phyloP scores from a whole-genome alignment of 2,329 filamentous ascomycete genomes.

The Colletotrichum godetiae region DNA sequence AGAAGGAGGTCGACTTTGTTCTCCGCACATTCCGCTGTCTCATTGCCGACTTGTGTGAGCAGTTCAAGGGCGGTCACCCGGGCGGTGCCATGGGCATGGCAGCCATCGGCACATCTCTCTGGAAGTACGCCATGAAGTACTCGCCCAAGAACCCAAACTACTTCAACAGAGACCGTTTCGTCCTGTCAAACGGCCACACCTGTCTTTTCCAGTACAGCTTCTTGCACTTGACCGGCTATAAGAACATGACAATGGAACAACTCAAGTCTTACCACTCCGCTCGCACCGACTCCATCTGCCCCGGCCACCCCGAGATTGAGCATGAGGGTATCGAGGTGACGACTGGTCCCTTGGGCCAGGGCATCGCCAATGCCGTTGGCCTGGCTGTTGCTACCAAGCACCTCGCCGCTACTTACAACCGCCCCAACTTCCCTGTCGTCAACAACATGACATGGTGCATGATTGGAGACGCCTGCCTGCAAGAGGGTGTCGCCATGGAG shows the following conservation, averaged over 20 bases:
- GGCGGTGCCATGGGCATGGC: slow-evolving; percentile 71
- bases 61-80: slow-evolving; percentile 77
- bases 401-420: slow-evolving; percentile 64
- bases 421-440: slow-evolving; percentile 58
- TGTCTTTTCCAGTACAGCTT: slow-evolving; percentile 67
- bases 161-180: slow-evolving; percentile 73
- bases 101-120: slow-evolving; percentile 69
- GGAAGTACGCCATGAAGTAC: slow-evolving; percentile 72
- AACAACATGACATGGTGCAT: slow-evolving; percentile 67
- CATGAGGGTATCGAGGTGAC: slow-evolving; percentile 68
- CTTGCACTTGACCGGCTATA: slow-evolving; percentile 64
- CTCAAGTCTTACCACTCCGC: slow-evolving; percentile 63
- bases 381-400: slow-evolving; percentile 69
- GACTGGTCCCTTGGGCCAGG: slow-evolving; percentile 69
- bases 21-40: slow-evolving; percentile 70
- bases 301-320: slow-evolving; percentile 69
- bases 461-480: slow-evolving; percentile 68
- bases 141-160: slow-evolving; percentile 64
- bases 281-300: slow-evolving; percentile 61
- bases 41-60: slow-evolving; percentile 76
- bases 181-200: slow-evolving; percentile 71
- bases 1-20: slow-evolving; percentile 47
- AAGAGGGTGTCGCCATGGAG: slow-evolving; percentile 68
- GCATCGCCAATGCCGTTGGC: slow-evolving; percentile 70
- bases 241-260: slow-evolving; percentile 66